phyloP scores from a whole-genome alignment of 306 rosid species.

The Rubus idaeus region DNA sequence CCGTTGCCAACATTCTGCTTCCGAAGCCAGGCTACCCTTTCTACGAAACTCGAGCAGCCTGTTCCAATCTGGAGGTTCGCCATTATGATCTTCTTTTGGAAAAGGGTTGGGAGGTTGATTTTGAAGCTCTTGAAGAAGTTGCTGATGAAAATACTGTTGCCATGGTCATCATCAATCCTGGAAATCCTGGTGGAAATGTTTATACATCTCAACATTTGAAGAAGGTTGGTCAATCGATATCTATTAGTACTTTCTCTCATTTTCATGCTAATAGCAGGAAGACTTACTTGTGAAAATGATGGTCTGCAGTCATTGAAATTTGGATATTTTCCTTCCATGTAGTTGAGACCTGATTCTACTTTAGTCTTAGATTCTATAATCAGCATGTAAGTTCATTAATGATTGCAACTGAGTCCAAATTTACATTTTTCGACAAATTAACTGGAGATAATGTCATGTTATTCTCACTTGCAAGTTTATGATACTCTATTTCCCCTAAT shows the following conservation, averaged over 20 bases:
- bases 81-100: constrained; percentile 26
- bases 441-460: background rate
- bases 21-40: constrained; percentile 31
- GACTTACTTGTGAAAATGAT: background rate
- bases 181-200: constrained; percentile 41
- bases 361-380: background rate
- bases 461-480: background rate
- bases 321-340: background rate
- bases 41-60: constrained; percentile 20
- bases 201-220: constrained; percentile 27
- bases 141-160: constrained; percentile 33
- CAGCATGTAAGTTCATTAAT: background rate
- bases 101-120: constrained; percentile 35
- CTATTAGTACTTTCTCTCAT: background rate
- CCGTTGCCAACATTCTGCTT: constrained; percentile 33
- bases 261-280: background rate
- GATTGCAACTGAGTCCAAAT: background rate
- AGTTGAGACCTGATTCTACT: background rate
- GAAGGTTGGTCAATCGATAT: constrained; percentile 21
- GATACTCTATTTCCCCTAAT: background rate
- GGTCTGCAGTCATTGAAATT: background rate
- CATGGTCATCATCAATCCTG: constrained; percentile 38
- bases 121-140: constrained; percentile 29
- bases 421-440: background rate
- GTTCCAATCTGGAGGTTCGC: constrained; percentile 27